Evolutionary conservation across 2,329 filamentous ascomycete genomes (phyloP).

Genomic region (Aspergillus sp.): DNA sequence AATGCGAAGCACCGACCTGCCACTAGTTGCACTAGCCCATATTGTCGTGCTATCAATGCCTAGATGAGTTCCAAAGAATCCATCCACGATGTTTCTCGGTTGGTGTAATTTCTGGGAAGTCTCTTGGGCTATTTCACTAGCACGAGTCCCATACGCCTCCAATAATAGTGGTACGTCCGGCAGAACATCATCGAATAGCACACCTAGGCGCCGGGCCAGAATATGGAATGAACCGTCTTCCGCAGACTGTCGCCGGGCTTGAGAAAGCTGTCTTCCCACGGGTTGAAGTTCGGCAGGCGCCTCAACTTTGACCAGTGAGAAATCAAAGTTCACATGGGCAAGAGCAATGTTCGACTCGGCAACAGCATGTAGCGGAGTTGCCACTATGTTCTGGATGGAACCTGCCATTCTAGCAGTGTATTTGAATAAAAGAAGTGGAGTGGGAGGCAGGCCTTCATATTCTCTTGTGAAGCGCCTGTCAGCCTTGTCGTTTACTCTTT

Average conservation of each 20-base stretch:
- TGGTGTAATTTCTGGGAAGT: neutral
- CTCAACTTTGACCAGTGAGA: slow-evolving; percentile 45
- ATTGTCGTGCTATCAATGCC: slow-evolving; percentile 13
- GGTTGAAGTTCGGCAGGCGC: slow-evolving; percentile 42
- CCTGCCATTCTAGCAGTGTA: neutral
- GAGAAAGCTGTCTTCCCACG: slow-evolving; percentile 35
- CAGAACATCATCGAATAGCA: slow-evolving; percentile 40
- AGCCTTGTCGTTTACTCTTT: too few relatives aligned
- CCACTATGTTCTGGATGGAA: slow-evolving; percentile 10
- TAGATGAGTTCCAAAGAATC: slow-evolving; percentile 11
- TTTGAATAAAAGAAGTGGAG: too few relatives aligned
- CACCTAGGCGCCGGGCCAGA: slow-evolving; percentile 44
- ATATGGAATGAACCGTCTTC: slow-evolving; percentile 42
- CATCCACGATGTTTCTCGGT: slow-evolving; percentile 6
- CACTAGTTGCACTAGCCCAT: slow-evolving; percentile 14
- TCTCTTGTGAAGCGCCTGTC: too few relatives aligned
- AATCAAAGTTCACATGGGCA: slow-evolving; percentile 46
- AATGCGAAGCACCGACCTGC: slow-evolving; percentile 4
- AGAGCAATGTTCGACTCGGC: slow-evolving; percentile 17
- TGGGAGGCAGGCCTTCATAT: too few relatives aligned
- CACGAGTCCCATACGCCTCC: slow-evolving; percentile 23
- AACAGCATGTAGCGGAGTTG: slow-evolving; percentile 2
- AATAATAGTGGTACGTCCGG: slow-evolving; percentile 38
- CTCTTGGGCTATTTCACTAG: slow-evolving; percentile 11
- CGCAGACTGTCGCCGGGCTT: slow-evolving; percentile 34